Conservation (phyloP, 441 rosid species). For the Adansonia grandidieri region DNA sequence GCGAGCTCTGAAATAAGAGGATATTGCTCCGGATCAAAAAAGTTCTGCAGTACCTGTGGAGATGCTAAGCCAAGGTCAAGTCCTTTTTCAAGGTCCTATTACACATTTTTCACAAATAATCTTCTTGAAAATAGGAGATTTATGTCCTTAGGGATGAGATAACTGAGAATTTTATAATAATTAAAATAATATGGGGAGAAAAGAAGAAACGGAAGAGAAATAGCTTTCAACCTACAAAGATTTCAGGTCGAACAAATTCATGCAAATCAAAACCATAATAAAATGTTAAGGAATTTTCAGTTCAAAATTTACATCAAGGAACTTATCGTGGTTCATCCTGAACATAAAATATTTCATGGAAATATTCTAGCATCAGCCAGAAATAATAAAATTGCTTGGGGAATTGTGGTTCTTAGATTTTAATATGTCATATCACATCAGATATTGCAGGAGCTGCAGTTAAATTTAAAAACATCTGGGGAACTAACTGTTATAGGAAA, state of each 20-base stretch:
- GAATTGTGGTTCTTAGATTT: not conserved
- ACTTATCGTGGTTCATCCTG: not conserved
- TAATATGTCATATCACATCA: not conserved
- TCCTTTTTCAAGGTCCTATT: conserved; percentile 90
- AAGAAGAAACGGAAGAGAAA: conserved; percentile 9
- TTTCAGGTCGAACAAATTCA: not conserved
- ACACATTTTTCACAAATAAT: conserved; percentile 31
- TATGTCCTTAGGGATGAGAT: not conserved
- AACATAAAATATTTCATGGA: not conserved
- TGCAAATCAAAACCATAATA: not conserved
- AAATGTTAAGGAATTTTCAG: not conserved
- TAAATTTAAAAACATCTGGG: not conserved
- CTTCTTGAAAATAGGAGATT: conserved; percentile 24
- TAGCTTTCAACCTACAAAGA: conserved; percentile 3
- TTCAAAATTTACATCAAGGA: not conserved
- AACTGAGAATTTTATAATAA: not conserved
- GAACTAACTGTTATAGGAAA: not conserved
- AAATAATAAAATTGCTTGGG: not conserved
- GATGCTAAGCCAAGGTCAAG: conserved; percentile 91
- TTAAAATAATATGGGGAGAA: not conserved
- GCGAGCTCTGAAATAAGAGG: conserved; percentile 85
- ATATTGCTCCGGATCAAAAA: conserved; percentile 83
- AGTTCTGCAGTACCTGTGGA: conserved; percentile 90
- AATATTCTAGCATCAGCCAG: not conserved
- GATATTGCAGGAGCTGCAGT: not conserved